Base-by-base conservation (phyloP, 768 basidiomycete genomes). In the Termitomyces sp. region DNA sequence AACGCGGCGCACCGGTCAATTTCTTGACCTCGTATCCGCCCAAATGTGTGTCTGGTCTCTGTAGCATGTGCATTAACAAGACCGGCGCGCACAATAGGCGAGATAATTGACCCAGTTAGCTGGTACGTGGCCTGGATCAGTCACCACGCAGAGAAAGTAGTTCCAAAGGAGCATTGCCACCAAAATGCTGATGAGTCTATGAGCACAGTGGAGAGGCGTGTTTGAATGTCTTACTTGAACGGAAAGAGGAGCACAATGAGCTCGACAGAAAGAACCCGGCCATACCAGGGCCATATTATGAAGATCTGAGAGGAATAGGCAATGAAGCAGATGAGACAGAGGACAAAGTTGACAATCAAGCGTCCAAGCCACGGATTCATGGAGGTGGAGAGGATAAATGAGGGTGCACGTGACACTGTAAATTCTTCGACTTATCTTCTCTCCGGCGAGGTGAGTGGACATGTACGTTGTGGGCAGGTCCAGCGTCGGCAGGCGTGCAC, bases 221-320 rank as follows among this genome's bases (percentile, higher is more conserved):
- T 9, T 40, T 13, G 52, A 32, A 36, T 51, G 22, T 74, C 88
- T 68, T 68, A 94, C 94, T 96, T 95, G 88, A 96, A 96, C 9
- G 96, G 96, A 2, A 84, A 61, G 22, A 97, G 78, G n/a, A 95
- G 78, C 22, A 70, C 74, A 40, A 96, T 59, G 46, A 96, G 83
- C 65, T 94, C 85, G 43, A 90, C 72, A 14, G 91, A 86, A 60
- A 91, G 61, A 51, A 72, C 86, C 38, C 80, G 71, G 41, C 93
- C 92, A 66, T 95, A 96, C 92, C 92, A 97, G 22, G 93, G 94
- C 92, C 80, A 82, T 68, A 97, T 85, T 59, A 98, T 78, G 72
- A 90, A 94, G 64, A 93, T 80, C 70, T 98, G 96, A 2, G 88
- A 85, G 6, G 90, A 88, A 70, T 92, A 92, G 2, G 91, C 83